phyloP scores from a whole-genome alignment of 1,139 yeast species.

The Scheffersomyces lignicola region DNA sequence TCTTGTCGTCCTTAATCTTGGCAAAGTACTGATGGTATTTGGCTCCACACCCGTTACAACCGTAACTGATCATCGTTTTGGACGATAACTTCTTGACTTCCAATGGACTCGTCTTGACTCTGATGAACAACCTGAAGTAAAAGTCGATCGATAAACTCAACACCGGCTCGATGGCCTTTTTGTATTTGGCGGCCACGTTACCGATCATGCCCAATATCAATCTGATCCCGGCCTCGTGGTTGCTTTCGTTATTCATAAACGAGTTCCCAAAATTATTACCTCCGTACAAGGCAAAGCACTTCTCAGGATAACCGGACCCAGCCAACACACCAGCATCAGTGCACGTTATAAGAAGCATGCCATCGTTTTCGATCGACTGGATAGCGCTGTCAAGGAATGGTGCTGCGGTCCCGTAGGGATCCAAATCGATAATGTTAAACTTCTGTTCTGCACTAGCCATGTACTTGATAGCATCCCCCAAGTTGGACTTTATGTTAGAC shows the following conservation, averaged over 20 bases:
- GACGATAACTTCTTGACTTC: constrained; percentile 75
- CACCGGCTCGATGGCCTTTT: constrained; percentile 82
- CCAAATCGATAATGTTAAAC: constrained; percentile 87
- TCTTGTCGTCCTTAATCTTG: constrained; percentile 37
- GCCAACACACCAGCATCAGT: constrained; percentile 96
- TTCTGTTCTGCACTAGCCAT: constrained; percentile 57
- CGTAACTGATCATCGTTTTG: constrained; percentile 74
- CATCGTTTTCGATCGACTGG: constrained; percentile 78
- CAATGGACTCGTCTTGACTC: constrained; percentile 74
- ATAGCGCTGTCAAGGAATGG: constrained; percentile 93
- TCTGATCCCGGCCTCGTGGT: constrained; percentile 91
- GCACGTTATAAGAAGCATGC: constrained; percentile 84
- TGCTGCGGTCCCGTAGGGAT: constrained; percentile 96
- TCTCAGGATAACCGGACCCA: constrained; percentile 94
- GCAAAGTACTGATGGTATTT: constrained; percentile 75
- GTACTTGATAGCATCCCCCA: constrained; percentile 84
- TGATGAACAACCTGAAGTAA: constrained; percentile 81
- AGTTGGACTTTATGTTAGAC: constrained; percentile 56
- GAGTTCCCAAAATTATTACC: constrained; percentile 69
- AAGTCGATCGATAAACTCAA: constrained; percentile 85
- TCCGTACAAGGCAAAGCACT: constrained; percentile 94
- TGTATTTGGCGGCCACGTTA: constrained; percentile 85
- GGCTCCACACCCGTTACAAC: constrained; percentile 88
- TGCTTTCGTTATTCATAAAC: constrained; percentile 66
- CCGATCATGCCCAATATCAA: constrained; percentile 77